These are phyloP conservation scores for Blastobotrys capitulatus DNA, from an alignment of 1,139 yeast species.

Conservation along the genomic window DNA sequence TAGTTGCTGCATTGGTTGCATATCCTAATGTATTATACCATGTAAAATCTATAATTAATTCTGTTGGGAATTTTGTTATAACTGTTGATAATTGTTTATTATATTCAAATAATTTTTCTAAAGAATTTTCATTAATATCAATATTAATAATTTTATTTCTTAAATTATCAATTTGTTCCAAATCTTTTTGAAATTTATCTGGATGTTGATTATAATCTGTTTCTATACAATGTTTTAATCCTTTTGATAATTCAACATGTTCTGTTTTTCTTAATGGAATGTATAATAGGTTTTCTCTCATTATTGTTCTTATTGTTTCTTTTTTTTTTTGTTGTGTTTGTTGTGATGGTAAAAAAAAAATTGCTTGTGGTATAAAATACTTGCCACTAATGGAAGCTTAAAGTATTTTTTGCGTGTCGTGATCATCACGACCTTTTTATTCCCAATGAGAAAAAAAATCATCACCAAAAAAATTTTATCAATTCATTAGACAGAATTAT, in stretches of 20 bases:
- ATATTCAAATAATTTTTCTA: slow-evolving; percentile 30
- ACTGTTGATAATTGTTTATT: slow-evolving; percentile 33
- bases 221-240: slow-evolving; percentile 48
- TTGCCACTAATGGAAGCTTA: too few species aligned
- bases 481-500: too few species aligned
- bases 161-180: slow-evolving; percentile 39
- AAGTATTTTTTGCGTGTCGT: too few species aligned
- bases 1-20: slow-evolving; percentile 39
- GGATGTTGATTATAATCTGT: slow-evolving; percentile 63
- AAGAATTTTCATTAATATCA: slow-evolving; percentile 26
- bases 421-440: too few species aligned
- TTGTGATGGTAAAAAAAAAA: neutral
- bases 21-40: slow-evolving; percentile 71
- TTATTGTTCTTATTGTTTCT: neutral
- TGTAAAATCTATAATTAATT: slow-evolving; percentile 44
- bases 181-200: slow-evolving; percentile 49
- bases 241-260: slow-evolving; percentile 41
- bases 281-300: slow-evolving; percentile 22
- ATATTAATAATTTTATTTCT: slow-evolving; percentile 36
- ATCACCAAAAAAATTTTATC: too few species aligned
- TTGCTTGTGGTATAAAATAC: too few species aligned
- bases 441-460: too few species aligned
- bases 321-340: neutral
- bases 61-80: slow-evolving; percentile 41
- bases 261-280: slow-evolving; percentile 54